phyloP scores from a whole-genome alignment of 805 yeast species.

The Tetrapisispora arboricola region DNA sequence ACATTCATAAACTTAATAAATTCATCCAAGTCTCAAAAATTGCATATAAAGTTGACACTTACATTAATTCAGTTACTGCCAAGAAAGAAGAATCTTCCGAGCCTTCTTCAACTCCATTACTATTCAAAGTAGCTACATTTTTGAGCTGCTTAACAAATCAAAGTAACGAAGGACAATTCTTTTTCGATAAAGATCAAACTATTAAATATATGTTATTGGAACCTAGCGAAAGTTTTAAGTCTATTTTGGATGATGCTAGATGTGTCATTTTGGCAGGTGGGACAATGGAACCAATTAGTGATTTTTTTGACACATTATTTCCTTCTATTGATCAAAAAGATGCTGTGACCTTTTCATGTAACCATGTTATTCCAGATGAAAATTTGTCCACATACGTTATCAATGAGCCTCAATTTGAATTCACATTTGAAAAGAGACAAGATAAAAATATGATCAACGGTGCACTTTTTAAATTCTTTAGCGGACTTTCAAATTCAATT shows the following conservation, averaged over 20 bases:
- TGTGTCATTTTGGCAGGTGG: slow-evolving; percentile 87
- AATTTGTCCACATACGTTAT: slow-evolving; percentile 57
- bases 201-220: slow-evolving; percentile 68
- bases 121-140: slow-evolving; percentile 59
- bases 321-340: slow-evolving; percentile 40
- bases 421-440: slow-evolving; percentile 58
- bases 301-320: slow-evolving; percentile 53
- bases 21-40: slow-evolving; percentile 62
- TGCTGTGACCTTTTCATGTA: slow-evolving; percentile 56
- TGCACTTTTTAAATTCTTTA: slow-evolving; percentile 34
- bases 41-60: slow-evolving; percentile 74
- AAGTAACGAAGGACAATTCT: slow-evolving; percentile 67
- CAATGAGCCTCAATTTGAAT: slow-evolving; percentile 37
- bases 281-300: slow-evolving; percentile 84
- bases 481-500: slow-evolving; percentile 24
- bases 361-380: slow-evolving; percentile 68
- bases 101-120: slow-evolving; percentile 34
- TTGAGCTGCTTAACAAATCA: slow-evolving; percentile 61
- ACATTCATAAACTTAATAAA: slow-evolving; percentile 53
- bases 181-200: slow-evolving; percentile 36
- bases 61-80: slow-evolving; percentile 29
- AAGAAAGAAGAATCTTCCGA: slow-evolving; percentile 4
- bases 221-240: slow-evolving; percentile 61
- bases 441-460: slow-evolving; percentile 33
- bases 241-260: slow-evolving; percentile 51